Base-by-base conservation (phyloP, 768 basidiomycete genomes). In the Gymnopilus dilepis region DNA sequence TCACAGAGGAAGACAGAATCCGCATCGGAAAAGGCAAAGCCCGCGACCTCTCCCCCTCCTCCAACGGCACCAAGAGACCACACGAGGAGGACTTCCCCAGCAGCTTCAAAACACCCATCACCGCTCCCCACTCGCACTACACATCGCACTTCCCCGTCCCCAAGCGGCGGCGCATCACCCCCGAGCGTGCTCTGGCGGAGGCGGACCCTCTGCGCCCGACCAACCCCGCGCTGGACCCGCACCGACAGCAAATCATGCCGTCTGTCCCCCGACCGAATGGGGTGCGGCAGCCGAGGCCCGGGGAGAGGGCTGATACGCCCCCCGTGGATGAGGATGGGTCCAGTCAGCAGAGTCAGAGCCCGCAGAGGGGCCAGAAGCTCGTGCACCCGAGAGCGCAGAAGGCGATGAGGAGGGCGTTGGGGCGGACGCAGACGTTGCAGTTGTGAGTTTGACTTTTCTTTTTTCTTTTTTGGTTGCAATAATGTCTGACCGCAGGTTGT, bases 381-480 rank as follows among this genome's bases (percentile, higher is more conserved):
- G 60, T 67, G 1, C 67, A 67, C 54, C 67, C 63, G 50, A 71
- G 62, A 52, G 67, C 67, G 38, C 62, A 63, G 60, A 62, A 70
- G 60, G 68, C 66, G 24, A 66, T 77, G 55, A 65, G 65, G 61
- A 58, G 73, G 50, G 67, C 65, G n/a, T 65, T 77, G 56, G 70
- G 69, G 54, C 67, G 76, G 50, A 74, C 73, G 24, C 71, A 74
- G 67, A 76, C 75, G 4, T 75, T 72, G 19, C 72, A 74, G 62
- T 63, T 77, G 60, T 77, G 58, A 61, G 58, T 60, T 34, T 58
- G 13, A n/a, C 26, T 54, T 41, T 41, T 53, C 40, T 52, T 56
- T 56, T 60, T 47, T n/a, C 15, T 12, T 34, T 19, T 37, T 26
- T 57, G 15, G 26, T 9, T 31, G 47, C 17, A n/a, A n/a, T 50